Conservation (phyloP, 768 basidiomycete genomes). For the Dentipellis fragilis region DNA sequence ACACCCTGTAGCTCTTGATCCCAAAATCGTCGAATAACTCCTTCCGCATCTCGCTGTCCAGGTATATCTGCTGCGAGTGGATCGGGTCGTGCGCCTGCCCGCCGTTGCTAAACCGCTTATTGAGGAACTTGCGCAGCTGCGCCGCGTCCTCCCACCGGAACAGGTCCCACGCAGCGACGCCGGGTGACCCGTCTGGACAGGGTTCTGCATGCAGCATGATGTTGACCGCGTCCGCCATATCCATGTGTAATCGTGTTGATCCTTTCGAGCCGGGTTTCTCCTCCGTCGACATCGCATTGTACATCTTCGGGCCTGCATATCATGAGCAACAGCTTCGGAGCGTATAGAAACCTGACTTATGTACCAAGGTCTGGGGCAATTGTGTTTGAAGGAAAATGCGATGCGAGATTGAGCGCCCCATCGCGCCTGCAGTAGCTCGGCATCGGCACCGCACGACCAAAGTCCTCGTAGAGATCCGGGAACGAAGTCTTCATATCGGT, state of each 20-base stretch:
- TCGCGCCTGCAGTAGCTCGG: slow-evolving; percentile 88
- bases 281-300: slow-evolving; percentile 67
- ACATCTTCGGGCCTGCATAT: slow-evolving; percentile 36
- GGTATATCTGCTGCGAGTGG: slow-evolving; percentile 81
- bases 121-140: slow-evolving; percentile 68
- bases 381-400: slow-evolving; percentile 77
- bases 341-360: slow-evolving; percentile 31
- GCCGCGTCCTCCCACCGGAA: slow-evolving; percentile 75
- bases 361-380: slow-evolving; percentile 62
- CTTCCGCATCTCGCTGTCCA: slow-evolving; percentile 59
- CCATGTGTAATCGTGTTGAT: slow-evolving; percentile 82
- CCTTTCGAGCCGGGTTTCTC: slow-evolving; percentile 59
- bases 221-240: slow-evolving; percentile 85
- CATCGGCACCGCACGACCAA: slow-evolving; percentile 72
- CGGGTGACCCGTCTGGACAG: slow-evolving; percentile 47
- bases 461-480: slow-evolving; percentile 82
- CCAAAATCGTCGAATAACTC: slow-evolving; percentile 57
- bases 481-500: slow-evolving; percentile 77
- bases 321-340: background rate
- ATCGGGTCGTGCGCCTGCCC: slow-evolving; percentile 71
- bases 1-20: slow-evolving; percentile 74
- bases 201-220: slow-evolving; percentile 69
- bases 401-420: slow-evolving; percentile 79
- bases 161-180: slow-evolving; percentile 88
- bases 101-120: slow-evolving; percentile 42